Evolutionary conservation across 2,329 filamentous ascomycete species (phyloP).

Genomic region (Trichoderma cornu-damae): DNA sequence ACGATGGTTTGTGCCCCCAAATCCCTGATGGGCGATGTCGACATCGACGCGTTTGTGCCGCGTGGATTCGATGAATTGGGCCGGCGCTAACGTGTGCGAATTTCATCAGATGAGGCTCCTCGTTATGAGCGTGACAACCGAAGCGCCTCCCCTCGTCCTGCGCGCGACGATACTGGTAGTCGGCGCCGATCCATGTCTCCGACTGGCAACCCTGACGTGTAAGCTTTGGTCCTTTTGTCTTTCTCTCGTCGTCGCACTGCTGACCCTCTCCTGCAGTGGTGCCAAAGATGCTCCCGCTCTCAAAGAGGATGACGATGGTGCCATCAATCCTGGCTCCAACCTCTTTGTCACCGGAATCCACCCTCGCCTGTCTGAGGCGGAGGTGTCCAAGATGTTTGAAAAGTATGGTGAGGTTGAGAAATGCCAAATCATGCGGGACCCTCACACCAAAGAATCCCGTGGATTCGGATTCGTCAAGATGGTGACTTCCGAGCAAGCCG

Average conservation of each 20-base stretch:
- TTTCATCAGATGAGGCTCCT: slow-evolving; percentile 52
- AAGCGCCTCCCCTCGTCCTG: slow-evolving; percentile 59
- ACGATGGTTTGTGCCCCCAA: slow-evolving; percentile 51
- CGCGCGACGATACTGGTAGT: slow-evolving; percentile 54
- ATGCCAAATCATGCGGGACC: slow-evolving; percentile 99
- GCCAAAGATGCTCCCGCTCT: slow-evolving; percentile 50
- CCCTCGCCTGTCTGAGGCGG: slow-evolving; percentile 80
- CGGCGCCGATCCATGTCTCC: slow-evolving; percentile 61
- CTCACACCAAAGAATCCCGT: slow-evolving; percentile 96
- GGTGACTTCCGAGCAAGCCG: slow-evolving; percentile 89
- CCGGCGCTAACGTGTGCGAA: neutral
- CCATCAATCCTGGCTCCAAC: slow-evolving; percentile 91
- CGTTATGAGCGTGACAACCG: slow-evolving; percentile 63
- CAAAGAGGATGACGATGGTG: slow-evolving; percentile 66
- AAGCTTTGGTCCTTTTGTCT: slow-evolving; percentile 16
- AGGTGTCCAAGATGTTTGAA: slow-evolving; percentile 92
- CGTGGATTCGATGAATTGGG: slow-evolving; percentile 4
- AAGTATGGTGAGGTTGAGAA: slow-evolving; percentile 99
- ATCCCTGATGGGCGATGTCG: slow-evolving; percentile 1
- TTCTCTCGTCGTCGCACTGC: slow-evolving; percentile 1
- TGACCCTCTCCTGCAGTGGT: slow-evolving; percentile 31
- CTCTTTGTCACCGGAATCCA: slow-evolving; percentile 98
- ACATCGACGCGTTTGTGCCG: slow-evolving; percentile 15
- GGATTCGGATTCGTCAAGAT: slow-evolving; percentile 99
- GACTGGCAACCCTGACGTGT: slow-evolving; percentile 41